These are phyloP conservation scores for Colletotrichum gigasporum DNA, from an alignment of 2,329 filamentous ascomycete genomes.

Conservation along the genomic window DNA sequence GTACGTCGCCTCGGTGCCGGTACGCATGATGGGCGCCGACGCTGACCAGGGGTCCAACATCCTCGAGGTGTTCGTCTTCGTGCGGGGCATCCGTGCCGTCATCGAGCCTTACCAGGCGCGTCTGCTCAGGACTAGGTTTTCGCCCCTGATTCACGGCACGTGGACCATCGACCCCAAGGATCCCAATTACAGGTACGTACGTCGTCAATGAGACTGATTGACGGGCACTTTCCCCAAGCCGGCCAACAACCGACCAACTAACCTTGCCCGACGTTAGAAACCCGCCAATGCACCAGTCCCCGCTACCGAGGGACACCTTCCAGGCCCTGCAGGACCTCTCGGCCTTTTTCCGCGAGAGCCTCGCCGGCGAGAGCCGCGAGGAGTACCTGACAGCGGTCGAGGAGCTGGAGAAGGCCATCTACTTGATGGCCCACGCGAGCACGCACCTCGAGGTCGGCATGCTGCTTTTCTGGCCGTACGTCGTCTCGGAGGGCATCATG, in stretches of 20 bases:
- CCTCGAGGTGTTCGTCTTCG: slow-evolving; percentile 18
- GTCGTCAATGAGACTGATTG: too few relatives aligned
- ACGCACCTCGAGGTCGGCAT: slow-evolving; percentile 36
- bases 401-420: slow-evolving; percentile 31
- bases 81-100: slow-evolving; percentile 12
- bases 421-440: slow-evolving; percentile 36
- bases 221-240: too few relatives aligned
- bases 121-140: neutral
- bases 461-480: slow-evolving; percentile 38
- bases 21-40: neutral
- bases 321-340: slow-evolving; percentile 3
- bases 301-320: slow-evolving; percentile 4
- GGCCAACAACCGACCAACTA: too few relatives aligned
- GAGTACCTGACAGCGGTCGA: slow-evolving; percentile 35
- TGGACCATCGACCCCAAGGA: slow-evolving; percentile 10
- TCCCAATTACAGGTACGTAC: neutral
- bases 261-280: neutral
- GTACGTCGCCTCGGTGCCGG: slow-evolving; percentile 29
- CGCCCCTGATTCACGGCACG: neutral
- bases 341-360: neutral
- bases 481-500: slow-evolving; percentile 37
- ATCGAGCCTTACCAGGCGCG: neutral
- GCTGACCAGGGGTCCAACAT: neutral
- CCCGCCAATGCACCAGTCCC: neutral
- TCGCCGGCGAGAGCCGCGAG: slow-evolving; percentile 14